Conservation (phyloP, 495 filamentous ascomycete species). For the Penicillium bovifimosum region DNA sequence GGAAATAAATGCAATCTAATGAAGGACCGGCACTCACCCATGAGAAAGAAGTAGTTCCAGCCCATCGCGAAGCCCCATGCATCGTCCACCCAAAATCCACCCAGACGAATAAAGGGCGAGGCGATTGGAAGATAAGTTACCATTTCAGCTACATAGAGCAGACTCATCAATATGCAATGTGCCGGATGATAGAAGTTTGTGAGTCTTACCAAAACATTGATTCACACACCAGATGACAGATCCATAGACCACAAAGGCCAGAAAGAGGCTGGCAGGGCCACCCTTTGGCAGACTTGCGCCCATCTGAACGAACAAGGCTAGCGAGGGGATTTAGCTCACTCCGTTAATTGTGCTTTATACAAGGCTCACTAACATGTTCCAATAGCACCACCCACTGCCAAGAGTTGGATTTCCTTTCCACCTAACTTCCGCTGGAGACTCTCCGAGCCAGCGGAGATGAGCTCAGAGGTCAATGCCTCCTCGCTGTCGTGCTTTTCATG, state of each 20-base stretch:
- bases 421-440: slow-evolving; percentile 48
- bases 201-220: slow-evolving; percentile 49
- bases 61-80: slow-evolving; percentile 49
- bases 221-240: slow-evolving; percentile 27
- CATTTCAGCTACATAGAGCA: slow-evolving; percentile 60
- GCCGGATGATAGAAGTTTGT: slow-evolving; percentile 7
- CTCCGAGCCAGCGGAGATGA: slow-evolving; percentile 28
- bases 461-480: slow-evolving; percentile 8
- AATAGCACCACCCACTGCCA: slow-evolving; percentile 68
- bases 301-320: slow-evolving; percentile 66
- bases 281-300: slow-evolving; percentile 60
- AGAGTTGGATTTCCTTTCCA: slow-evolving; percentile 60
- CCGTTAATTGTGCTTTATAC: neutral
- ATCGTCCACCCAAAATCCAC: slow-evolving; percentile 73
- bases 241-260: slow-evolving; percentile 56
- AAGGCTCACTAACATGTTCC: slow-evolving; percentile 46
- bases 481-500: slow-evolving; percentile 9
- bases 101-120: slow-evolving; percentile 75
- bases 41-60: slow-evolving; percentile 59
- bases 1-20: neutral
- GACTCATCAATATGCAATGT: slow-evolving; percentile 13
- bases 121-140: slow-evolving; percentile 71
- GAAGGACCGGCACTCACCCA: slow-evolving; percentile 13
- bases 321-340: neutral
- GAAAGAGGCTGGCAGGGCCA: slow-evolving; percentile 65